Evolutionary conservation across 2,329 filamentous ascomycete species (phyloP).

Genomic region (Arthrobotrys conoides): DNA sequence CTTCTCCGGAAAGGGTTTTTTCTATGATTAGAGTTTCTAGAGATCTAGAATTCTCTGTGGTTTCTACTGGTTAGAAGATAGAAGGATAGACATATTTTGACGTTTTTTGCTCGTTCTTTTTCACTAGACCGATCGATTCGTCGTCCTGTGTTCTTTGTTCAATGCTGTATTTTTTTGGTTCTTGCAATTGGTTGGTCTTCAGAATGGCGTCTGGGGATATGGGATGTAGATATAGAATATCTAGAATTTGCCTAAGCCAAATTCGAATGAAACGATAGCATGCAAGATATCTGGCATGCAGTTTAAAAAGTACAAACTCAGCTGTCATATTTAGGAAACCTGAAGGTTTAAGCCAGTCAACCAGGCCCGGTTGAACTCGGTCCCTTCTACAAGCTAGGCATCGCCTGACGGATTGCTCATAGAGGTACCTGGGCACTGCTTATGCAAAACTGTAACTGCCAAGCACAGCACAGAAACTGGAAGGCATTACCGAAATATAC

Average conservation of each 20-base stretch:
- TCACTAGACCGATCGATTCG: not conserved
- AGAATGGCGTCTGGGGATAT: conserved; percentile 24
- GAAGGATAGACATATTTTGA: conserved; percentile 10
- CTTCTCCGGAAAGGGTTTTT: not conserved
- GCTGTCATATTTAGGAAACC: too few species aligned
- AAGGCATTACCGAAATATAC: too few species aligned
- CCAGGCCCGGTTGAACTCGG: too few species aligned
- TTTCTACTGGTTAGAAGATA: conserved; percentile 3
- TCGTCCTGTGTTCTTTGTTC: not conserved
- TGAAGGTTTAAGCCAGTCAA: too few species aligned
- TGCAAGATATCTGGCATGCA: not conserved
- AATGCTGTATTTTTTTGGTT: not conserved
- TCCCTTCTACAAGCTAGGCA: too few species aligned
- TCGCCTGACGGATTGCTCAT: too few species aligned
- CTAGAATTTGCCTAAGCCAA: not conserved
- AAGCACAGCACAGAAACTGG: too few species aligned
- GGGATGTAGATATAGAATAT: conserved; percentile 19
- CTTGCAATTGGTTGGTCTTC: not conserved
- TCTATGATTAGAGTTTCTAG: conserved; percentile 10
- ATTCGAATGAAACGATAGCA: not conserved
- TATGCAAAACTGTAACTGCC: too few species aligned
- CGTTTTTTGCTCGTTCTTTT: conserved; percentile 1
- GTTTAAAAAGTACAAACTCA: too few species aligned
- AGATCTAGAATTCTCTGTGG: conserved; percentile 9
- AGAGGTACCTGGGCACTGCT: too few species aligned